A percentile compares a stretch with the other conserved stretches of the same genome.
phyloP scores from a whole-genome alignment of 805 yeast species.

The Metschnikowia similis region DNA sequence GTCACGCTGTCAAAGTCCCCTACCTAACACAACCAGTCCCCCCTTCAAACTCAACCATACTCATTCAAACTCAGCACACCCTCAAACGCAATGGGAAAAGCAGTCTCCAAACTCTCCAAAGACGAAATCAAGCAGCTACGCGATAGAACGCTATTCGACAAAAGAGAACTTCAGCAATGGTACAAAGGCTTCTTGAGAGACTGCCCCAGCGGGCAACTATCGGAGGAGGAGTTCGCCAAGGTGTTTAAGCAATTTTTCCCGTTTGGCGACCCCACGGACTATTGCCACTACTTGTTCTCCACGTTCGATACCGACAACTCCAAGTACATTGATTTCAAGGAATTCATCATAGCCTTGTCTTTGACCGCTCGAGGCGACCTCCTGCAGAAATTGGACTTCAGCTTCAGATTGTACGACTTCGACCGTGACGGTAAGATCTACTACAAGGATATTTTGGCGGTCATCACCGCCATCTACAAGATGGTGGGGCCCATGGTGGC shows the following conservation, averaged over 20 bases:
- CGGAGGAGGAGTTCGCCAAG: conserved; percentile 82
- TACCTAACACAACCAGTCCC: no score
- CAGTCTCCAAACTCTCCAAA: conserved; percentile 86
- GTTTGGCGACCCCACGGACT: conserved; percentile 93
- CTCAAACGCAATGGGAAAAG: conserved; percentile 69
- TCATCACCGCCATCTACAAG: conserved; percentile 80
- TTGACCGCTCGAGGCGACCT: conserved; percentile 80
- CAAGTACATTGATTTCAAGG: conserved; percentile 86
- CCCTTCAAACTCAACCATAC: background rate
- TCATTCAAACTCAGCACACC: background rate
- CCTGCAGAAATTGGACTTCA: conserved; percentile 86
- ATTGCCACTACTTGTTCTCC: conserved; percentile 80
- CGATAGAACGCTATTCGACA: conserved; percentile 85
- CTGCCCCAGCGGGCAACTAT: conserved; percentile 85
- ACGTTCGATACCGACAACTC: conserved; percentile 81
- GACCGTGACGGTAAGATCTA: conserved; percentile 73
- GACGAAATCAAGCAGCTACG: conserved; percentile 83
- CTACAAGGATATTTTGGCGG: conserved; percentile 73
- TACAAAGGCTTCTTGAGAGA: conserved; percentile 93
- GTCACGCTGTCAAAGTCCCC: no score
- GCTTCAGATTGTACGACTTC: conserved; percentile 82
- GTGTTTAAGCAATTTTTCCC: conserved; percentile 97
- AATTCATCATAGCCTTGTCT: conserved; percentile 83
- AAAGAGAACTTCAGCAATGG: conserved; percentile 96
- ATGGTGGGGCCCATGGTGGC: conserved; percentile 96